phyloP scores from a whole-genome alignment of 345 rosid genomes.

The Psidium friedrichsthalianum region DNA sequence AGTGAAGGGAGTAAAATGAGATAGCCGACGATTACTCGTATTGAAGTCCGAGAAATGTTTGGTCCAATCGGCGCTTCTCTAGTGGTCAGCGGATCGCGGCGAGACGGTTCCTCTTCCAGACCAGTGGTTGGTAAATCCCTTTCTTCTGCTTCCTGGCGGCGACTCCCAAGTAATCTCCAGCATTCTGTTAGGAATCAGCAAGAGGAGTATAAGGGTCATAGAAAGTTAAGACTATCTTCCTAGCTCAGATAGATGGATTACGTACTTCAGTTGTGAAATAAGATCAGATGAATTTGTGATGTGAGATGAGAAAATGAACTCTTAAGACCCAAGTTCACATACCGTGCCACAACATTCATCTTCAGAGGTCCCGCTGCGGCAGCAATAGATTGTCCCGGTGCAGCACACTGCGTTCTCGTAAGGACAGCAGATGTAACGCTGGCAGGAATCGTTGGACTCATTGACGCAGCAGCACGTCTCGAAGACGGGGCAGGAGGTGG shows the following conservation, averaged over 20 bases:
- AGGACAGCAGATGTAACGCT: too few relatives aligned
- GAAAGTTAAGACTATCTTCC: too few relatives aligned
- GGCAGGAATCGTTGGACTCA: too few relatives aligned
- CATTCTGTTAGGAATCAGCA: too few relatives aligned
- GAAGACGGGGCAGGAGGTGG: constrained; percentile 21
- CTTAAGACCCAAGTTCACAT: neutral
- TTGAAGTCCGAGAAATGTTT: neutral
- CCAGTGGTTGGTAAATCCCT: constrained; percentile 9
- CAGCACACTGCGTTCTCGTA: constrained; percentile 20
- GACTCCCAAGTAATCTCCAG: too few relatives aligned
- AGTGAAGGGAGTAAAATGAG: neutral
- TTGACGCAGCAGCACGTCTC: constrained; percentile 6
- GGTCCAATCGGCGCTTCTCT: neutral
- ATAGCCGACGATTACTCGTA: neutral
- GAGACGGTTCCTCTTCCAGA: constrained; percentile 37
- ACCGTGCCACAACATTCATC: too few relatives aligned
- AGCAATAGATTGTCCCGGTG: constrained; percentile 28
- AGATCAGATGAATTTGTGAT: neutral
- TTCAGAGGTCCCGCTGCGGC: too few relatives aligned
- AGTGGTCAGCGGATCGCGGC: constrained; percentile 17
- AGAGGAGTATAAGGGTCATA: too few relatives aligned
- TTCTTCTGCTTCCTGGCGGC: neutral
- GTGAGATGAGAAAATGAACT: neutral
- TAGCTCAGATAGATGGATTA: too few relatives aligned
- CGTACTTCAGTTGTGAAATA: too few relatives aligned